Conservation (phyloP, 495 filamentous ascomycete genomes). For the Tetracladium marchalianum region DNA sequence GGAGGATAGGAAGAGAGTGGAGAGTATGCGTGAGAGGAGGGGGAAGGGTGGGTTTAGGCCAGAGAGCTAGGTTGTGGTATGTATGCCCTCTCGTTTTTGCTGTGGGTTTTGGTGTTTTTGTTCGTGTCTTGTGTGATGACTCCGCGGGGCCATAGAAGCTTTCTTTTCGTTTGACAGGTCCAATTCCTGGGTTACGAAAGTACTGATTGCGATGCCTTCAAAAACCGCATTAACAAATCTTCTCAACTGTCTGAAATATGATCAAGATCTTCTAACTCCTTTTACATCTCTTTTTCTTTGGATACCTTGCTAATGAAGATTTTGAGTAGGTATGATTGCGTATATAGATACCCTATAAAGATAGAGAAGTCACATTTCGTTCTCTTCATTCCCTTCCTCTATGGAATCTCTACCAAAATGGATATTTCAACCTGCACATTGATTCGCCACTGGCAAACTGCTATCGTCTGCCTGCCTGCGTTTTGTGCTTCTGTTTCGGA, state of each 20-base stretch:
- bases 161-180: background rate
- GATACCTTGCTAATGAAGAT: too few species aligned
- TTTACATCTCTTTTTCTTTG: too few species aligned
- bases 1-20: constrained; percentile 52
- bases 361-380: too few species aligned
- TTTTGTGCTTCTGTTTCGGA: too few species aligned
- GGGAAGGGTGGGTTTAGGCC: constrained; percentile 41
- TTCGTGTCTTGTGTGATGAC: constrained; percentile 16
- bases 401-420: too few species aligned
- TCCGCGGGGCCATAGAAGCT: constrained; percentile 24
- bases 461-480: too few species aligned
- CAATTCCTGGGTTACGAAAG: constrained; percentile 12
- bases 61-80: constrained; percentile 25
- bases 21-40: constrained; percentile 47
- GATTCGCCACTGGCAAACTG: too few species aligned
- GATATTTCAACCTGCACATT: too few species aligned
- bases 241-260: constrained; percentile 22
- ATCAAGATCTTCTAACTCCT: background rate
- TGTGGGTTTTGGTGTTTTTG: too few species aligned
- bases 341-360: too few species aligned
- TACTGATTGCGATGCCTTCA: constrained; percentile 16
- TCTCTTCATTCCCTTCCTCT: too few species aligned
- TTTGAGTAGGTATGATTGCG: too few species aligned
- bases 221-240: constrained; percentile 27
- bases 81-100: background rate